Conservation (phyloP, 495 filamentous ascomycete species). For the Penicillium chermesinum region DNA sequence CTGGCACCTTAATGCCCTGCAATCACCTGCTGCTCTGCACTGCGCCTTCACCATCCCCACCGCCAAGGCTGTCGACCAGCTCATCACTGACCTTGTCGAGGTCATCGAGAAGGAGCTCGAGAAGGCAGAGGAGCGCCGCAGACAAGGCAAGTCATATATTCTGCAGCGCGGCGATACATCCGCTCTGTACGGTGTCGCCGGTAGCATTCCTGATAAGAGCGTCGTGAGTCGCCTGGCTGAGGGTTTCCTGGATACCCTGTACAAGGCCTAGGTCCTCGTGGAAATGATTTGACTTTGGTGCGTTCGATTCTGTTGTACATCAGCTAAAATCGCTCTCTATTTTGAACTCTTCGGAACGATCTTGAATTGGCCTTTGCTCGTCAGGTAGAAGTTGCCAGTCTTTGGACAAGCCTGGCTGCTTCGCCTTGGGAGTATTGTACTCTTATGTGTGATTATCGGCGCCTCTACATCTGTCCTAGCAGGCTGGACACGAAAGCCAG, state of each 20-base stretch:
- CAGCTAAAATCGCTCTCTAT: background rate
- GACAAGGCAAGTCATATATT: constrained; percentile 52
- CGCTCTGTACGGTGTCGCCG: constrained; percentile 91
- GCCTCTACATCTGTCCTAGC: background rate
- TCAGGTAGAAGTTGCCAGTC: background rate
- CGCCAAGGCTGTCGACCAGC: constrained; percentile 67
- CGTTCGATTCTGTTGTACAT: constrained; percentile 14
- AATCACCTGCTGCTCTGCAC: constrained; percentile 90
- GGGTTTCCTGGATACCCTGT: constrained; percentile 92
- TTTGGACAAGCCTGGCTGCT: no score
- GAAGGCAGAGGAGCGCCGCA: constrained; percentile 69
- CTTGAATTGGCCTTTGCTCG: background rate
- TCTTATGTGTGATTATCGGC: constrained; percentile 5
- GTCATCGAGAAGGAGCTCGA: constrained; percentile 74
- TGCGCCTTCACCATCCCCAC: constrained; percentile 91
- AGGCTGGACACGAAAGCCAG: constrained; percentile 6
- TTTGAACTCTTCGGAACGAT: background rate
- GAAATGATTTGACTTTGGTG: background rate
- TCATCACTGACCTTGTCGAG: constrained; percentile 70
- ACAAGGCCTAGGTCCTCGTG: constrained; percentile 65
- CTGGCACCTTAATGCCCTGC: constrained; percentile 95
- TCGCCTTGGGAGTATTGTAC: constrained; percentile 3
- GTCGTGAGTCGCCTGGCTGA: constrained; percentile 84
- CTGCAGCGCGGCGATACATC: constrained; percentile 62
- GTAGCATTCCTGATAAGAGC: constrained; percentile 90